Evolutionary conservation across 2,329 filamentous ascomycete genomes (phyloP), one percentile per base, ranked within the genome.

Genomic region (Pestalotiopsis fici): DNA sequence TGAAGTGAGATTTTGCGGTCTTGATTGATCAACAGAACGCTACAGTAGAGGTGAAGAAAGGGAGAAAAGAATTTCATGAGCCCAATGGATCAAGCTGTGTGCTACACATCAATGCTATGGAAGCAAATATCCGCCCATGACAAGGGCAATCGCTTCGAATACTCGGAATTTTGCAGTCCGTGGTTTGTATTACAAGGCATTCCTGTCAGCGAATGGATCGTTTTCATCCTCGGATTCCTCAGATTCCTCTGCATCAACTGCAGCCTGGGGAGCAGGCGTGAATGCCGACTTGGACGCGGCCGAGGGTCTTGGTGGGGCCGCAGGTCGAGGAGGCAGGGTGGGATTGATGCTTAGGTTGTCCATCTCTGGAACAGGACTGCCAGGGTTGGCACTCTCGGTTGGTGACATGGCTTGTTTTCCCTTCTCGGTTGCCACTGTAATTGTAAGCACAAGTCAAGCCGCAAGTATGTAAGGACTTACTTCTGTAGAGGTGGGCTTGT

Each of bases 151-250:
- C 5, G 15, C 21, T 59, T n/a, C n/a, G 12, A 50, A 50, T 7
- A n/a, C 18, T 15, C 43, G 15, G n/a, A 7, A 9, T n/a, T n/a
- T 2, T 9, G 6, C 43, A n/a, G 15, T 15, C 43, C 15, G 43
- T 50, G 43, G 43, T 9, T 21, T 21, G 28, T 59, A 12, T 31
- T 31, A 59, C 28, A 93, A 85, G 4, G 90, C 92, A 76, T 97
- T 95, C 55, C 87, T 88, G 77, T 97, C 94, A 3, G 92, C 93
- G 78, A 97, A 97, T 0, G 94, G 94, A 75, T 97, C 89, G 70
- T 96, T 87, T n/a, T 94, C 92, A 56, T 94, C 91, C n/a, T 87
- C 87, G 7, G 85, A 83, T n/a, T 85, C 81, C 18, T 75, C 73
- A 35, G 80, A 83, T 2, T 82, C 81, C 60, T 85, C 85, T 13